phyloP scores from a whole-genome alignment of 1,284 basidiomycete genomes.

The Schizophyllum amplum region DNA sequence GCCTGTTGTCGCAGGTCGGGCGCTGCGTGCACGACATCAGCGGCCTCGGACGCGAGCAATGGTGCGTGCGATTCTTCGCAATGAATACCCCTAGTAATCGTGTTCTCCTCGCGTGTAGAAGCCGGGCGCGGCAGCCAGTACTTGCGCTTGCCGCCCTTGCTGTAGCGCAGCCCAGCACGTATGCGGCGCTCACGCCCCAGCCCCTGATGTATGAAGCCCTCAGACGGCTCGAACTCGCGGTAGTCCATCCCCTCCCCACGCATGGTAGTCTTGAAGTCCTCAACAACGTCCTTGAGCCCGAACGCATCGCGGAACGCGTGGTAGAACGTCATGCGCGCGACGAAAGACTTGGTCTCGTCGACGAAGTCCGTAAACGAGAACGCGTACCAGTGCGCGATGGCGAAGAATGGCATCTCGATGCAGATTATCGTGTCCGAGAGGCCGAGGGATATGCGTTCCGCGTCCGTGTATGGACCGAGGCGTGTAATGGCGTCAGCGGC shows the following conservation, averaged over 20 bases:
- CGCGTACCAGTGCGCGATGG: constrained; percentile 86
- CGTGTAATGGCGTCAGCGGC: constrained; percentile 69
- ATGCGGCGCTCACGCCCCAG: constrained; percentile 77
- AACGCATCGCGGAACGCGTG: constrained; percentile 87
- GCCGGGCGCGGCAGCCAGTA: constrained; percentile 78
- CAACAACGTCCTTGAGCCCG: constrained; percentile 80
- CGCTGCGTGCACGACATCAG: constrained; percentile 58
- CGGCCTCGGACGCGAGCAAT: constrained; percentile 57
- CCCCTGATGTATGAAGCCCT: constrained; percentile 87
- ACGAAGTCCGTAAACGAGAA: constrained; percentile 84
- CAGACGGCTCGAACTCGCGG: constrained; percentile 91
- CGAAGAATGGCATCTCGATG: constrained; percentile 97
- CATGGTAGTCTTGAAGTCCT: constrained; percentile 80
- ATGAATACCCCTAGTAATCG: constrained; percentile 33
- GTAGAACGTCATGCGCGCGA: constrained; percentile 81
- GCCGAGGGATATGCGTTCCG: constrained; percentile 84
- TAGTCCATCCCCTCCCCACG: constrained; percentile 91
- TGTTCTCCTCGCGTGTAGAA: constrained; percentile 29
- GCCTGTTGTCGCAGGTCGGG: constrained; percentile 39
- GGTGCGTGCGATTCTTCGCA: constrained; percentile 72
- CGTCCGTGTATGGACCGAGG: constrained; percentile 83
- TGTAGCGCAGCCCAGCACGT: constrained; percentile 85
- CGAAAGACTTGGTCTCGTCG: constrained; percentile 55
- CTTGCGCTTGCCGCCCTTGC: constrained; percentile 79
- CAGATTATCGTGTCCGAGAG: constrained; percentile 89